These are phyloP conservation scores for Camelina neglecta DNA, from an alignment of 345 rosid genomes.

Conservation along the genomic window DNA sequence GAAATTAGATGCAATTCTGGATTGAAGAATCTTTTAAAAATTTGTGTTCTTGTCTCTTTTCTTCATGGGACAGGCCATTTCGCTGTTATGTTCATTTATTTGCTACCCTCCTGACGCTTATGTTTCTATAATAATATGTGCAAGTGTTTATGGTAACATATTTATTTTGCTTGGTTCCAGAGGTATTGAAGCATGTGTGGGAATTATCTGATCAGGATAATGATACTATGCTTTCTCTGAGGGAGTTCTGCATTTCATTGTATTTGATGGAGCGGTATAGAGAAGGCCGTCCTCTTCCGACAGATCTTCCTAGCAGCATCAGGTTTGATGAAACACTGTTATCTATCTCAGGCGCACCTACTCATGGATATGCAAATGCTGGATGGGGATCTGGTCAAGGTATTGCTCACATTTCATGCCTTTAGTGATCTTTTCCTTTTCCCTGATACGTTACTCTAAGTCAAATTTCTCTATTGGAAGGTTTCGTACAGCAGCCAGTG, in stretches of 20 bases:
- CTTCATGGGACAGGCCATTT: constrained; percentile 19
- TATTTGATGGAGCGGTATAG: constrained; percentile 96
- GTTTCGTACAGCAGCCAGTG: constrained; percentile 70
- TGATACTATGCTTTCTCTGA: constrained; percentile 99
- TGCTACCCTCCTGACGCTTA: constrained; percentile 10
- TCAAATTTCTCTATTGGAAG: constrained; percentile 45
- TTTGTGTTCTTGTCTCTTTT: constrained; percentile 13
- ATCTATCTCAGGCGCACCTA: constrained; percentile 84
- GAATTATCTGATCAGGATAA: constrained; percentile 97
- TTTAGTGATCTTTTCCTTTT: constrained; percentile 33
- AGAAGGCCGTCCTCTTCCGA: constrained; percentile 93
- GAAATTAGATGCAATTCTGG: constrained; percentile 14
- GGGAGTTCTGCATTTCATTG: constrained; percentile 94
- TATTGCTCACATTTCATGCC: constrained; percentile 46
- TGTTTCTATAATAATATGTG: constrained; percentile 28
- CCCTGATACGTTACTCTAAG: constrained; percentile 23
- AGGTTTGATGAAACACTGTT: constrained; percentile 85
- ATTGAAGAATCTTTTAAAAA: neutral
- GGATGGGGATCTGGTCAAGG: constrained; percentile 82
- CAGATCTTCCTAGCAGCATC: constrained; percentile 74
- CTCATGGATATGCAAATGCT: constrained; percentile 64
- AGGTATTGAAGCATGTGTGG: constrained; percentile 97
- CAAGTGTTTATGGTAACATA: constrained; percentile 33
- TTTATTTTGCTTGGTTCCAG: constrained; percentile 52
- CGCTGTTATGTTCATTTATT: constrained; percentile 24